Percentiles rank a stretch among this genome's conserved stretches.
These are phyloP conservation scores for Hamigera avellanea DNA, from an alignment of 495 filamentous ascomycete species.

Conservation along the genomic window DNA sequence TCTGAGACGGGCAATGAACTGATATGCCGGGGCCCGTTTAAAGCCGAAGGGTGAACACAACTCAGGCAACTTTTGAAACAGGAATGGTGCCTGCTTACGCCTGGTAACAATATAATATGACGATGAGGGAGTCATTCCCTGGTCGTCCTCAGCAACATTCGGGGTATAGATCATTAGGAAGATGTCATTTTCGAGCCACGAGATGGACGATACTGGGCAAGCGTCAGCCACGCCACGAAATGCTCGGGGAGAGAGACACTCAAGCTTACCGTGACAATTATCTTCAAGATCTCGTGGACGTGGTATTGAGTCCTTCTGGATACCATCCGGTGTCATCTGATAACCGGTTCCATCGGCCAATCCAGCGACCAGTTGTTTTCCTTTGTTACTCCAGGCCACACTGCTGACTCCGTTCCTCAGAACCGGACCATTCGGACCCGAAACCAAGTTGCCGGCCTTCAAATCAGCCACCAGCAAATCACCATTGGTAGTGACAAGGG, in stretches of 20 bases:
- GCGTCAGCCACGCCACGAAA: too few relatives aligned
- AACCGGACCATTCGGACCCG: constrained; percentile 50
- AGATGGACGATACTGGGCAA: constrained; percentile 61
- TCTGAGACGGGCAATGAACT: constrained; percentile 61
- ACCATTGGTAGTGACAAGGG: constrained; percentile 67
- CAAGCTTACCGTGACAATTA: constrained; percentile 53
- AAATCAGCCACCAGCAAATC: constrained; percentile 77
- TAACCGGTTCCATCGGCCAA: constrained; percentile 67
- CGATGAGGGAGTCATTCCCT: constrained; percentile 40
- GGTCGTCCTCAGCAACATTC: constrained; percentile 40
- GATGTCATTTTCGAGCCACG: constrained; percentile 80
- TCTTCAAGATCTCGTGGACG: constrained; percentile 55
- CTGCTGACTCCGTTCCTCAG: constrained; percentile 69
- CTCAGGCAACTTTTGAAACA: constrained; percentile 61
- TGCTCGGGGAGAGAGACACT: too few relatives aligned
- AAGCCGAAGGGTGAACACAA: constrained; percentile 57
- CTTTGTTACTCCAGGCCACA: constrained; percentile 82
- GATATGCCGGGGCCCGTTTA: constrained; percentile 56
- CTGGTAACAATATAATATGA: constrained; percentile 67
- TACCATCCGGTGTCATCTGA: constrained; percentile 75
- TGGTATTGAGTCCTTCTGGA: constrained; percentile 64
- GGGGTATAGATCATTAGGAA: constrained; percentile 72
- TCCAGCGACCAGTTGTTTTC: constrained; percentile 87
- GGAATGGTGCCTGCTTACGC: constrained; percentile 41
- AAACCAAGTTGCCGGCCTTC: constrained; percentile 47